Evolutionary conservation across 768 basidiomycete species (phyloP), one percentile per base, ranked within the genome.

Genomic region (Lactifluus subvellereus): DNA sequence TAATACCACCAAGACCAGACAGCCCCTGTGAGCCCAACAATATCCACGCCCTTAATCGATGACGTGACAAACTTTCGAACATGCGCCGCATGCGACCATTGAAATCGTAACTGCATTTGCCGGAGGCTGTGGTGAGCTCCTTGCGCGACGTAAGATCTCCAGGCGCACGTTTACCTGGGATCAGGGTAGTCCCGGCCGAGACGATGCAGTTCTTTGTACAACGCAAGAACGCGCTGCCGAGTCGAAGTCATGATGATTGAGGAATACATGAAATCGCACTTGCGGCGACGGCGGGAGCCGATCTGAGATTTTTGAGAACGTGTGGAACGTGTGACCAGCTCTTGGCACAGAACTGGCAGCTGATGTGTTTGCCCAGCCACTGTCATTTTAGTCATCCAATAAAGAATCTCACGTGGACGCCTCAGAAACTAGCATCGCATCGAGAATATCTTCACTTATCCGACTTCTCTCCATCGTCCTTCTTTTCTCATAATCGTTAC

Each of bases 141-240:
- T 9, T n/a, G 6, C n/a, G 27, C 7, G 57, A 33, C 10, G 42
- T 6, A 10, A 9, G 35, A 30, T 48, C 2, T 32, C n/a, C 2
- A 27, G 10, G 13, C 40, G 45, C 49, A 42, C 27, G 80, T 84
- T 73, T 69, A 92, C 91, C 82, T 81, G 51, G 89, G 84, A 71
- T 94, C 91, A 40, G 88, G 88, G 67, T 92, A 91, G 52, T 93
- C 89, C 62, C 87, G 80, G 4, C 91, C 90, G 1, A 94, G 81
- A 60, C 88, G 79, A 67, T 87, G 85, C 8, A 94, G 80, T 70
- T 92, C 89, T 70, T 92, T 94, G 77, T 93, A 94, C 35, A 93
- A 75, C 0, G 84, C 79, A 7, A 91, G 74, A 1, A 84, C 88
- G 40, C 89, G 82, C 48, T 84, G 72, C 30, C 89, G 83, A 49